Evolutionary conservation across 176 grass and related monocot species (phyloP).

Genomic region (Tuctoria greenei): DNA sequence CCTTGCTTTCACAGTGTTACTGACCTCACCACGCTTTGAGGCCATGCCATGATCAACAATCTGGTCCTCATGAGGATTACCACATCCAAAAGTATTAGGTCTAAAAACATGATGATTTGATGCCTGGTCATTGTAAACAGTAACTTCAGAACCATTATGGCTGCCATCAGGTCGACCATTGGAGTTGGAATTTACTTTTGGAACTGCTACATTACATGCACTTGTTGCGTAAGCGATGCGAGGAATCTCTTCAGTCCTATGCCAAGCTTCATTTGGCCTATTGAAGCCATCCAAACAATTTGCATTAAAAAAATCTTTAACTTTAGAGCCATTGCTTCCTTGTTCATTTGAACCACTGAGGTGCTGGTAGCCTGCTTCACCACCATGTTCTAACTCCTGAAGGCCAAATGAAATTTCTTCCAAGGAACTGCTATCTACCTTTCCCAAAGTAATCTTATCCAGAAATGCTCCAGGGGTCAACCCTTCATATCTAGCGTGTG

Average conservation of each 20-base stretch:
- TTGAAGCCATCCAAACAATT: constrained; percentile 34
- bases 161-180: constrained; percentile 38
- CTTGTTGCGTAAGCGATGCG: constrained; percentile 21
- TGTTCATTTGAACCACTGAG: constrained; percentile 37
- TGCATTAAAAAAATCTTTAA: constrained; percentile 32
- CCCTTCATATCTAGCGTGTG: constrained; percentile 73
- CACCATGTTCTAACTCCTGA: constrained; percentile 18
- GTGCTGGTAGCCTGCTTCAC: constrained; percentile 25
- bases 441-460: constrained; percentile 33
- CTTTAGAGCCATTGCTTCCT: constrained; percentile 31
- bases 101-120: constrained; percentile 34
- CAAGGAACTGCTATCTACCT: constrained; percentile 29
- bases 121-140: constrained; percentile 31
- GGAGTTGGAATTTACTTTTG: constrained; percentile 20
- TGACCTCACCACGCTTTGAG: constrained; percentile 34
- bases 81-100: constrained; percentile 33
- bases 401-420: constrained; percentile 33
- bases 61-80: constrained; percentile 29
- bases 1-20: constrained; percentile 45
- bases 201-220: constrained; percentile 18
- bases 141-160: constrained; percentile 25
- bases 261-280: constrained; percentile 29
- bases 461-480: constrained; percentile 56
- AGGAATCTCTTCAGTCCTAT: constrained; percentile 31
- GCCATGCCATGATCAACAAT: constrained; percentile 38